Evolutionary conservation across 139 green algal species (phyloP), one percentile per base, ranked within the genome.

Genomic region (Chara braunii): DNA sequence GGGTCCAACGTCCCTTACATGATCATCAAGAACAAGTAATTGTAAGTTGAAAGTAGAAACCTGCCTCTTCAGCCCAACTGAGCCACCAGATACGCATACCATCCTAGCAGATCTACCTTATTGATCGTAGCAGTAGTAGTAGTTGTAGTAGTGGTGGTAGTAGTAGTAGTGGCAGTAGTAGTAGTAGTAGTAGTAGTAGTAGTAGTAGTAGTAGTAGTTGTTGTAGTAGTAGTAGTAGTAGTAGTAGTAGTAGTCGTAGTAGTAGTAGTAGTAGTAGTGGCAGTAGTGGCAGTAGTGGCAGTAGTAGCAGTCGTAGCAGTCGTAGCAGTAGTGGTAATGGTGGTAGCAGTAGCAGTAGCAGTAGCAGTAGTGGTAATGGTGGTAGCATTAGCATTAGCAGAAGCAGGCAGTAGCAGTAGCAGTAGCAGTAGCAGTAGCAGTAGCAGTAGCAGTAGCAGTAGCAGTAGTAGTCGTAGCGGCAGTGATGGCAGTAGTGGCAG

Each of bases 161-260:
- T 12, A 12, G 12, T 12, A 12, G 50, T 12, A 36, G 18, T 12
- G 45, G 50, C n/a, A 26, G 50, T 12, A 58, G 50, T 12, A 36
- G 18, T 12, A 58, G 50, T 14, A 36, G 50, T 12, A 58, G 50
- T 12, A 36, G 50, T 12, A 58, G 50, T 50, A 26, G 50, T 12
- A 58, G 50, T 12, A 36, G 50, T 12, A 58, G 50, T 14, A 36
- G 50, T 12, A 58, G 50, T 12, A 36, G 50, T 12, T 56, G 50
- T 36, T 23, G 50, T 12, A 36, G 12, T 12, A 50, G 14, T 12
- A 50, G 50, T 12, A 12, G 12, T 14, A 58, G 14, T 26, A 50
- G 14, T 12, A 36, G 50, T 12, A 14, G 12, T 14, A 36, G 40
- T 18, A 48, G 40, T 18, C 14, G 40, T 18, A 48, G 40, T 18